phyloP scores from a whole-genome alignment of 768 basidiomycete genomes.

The Phylloporus sp. region DNA sequence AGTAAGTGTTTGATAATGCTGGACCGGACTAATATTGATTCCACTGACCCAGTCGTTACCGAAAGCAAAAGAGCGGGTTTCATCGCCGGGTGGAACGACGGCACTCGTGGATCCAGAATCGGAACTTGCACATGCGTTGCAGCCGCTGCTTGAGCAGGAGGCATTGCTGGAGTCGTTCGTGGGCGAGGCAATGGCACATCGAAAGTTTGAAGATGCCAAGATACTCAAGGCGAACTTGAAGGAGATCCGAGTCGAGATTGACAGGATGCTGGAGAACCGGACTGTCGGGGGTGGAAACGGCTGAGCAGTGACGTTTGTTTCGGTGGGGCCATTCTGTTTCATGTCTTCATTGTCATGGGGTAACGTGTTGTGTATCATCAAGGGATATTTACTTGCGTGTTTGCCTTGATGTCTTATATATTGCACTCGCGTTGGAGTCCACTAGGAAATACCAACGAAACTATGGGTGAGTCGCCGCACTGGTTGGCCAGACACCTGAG shows the following conservation, averaged over 20 bases:
- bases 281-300: conserved; percentile 8
- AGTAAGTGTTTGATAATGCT: conserved; percentile 6
- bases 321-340: neutral
- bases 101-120: conserved; percentile 60
- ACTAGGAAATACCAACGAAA: too few relatives aligned
- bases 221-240: conserved; percentile 72
- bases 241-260: conserved; percentile 85
- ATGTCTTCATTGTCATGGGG: neutral
- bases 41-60: conserved; percentile 39
- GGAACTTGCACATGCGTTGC: conserved; percentile 65
- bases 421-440: too few relatives aligned
- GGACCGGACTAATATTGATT: neutral
- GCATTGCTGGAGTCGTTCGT: conserved; percentile 86
- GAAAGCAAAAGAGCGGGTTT: conserved; percentile 38
- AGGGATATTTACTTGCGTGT: neutral
- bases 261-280: conserved; percentile 49
- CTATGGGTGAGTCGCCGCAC: too few relatives aligned
- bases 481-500: too few relatives aligned
- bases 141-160: conserved; percentile 93
- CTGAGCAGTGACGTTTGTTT: neutral
- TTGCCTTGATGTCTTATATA: neutral
- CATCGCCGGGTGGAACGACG: conserved; percentile 11
- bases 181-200: conserved; percentile 80
- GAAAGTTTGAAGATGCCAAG: conserved; percentile 95
- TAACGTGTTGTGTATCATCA: conserved; percentile 8